Evolutionary conservation across 306 rosid genomes (phyloP), one percentile per base, ranked within the genome.

Genomic region (Prunus campanulata): DNA sequence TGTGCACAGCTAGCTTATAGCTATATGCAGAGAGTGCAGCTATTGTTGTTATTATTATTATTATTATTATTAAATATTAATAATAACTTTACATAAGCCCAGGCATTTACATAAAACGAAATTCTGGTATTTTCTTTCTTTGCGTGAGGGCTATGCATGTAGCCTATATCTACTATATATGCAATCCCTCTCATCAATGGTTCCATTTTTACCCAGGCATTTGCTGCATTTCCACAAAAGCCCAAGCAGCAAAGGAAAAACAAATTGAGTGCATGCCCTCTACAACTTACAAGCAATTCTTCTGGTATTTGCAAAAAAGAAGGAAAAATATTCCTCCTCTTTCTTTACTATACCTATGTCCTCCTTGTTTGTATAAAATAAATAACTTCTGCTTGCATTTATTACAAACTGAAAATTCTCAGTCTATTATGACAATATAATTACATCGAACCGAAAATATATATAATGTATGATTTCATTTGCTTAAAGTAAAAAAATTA

Each of bases 191-290:
- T 35, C 8, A 16, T 14, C 16, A 2, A 51, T 16, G 56, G 56
- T 5, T 63, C 46, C 68, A 27, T 29, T 71, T 35, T 55, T 54
- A n/a, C 9, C 5, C 48, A 8, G 51, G 32, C 75, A 54, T 30
- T 71, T 35, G 51, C 51, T 32, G 32, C 75, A 54, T 30, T 71
- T 35, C 65, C 35, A 54, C 35, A 32, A 71, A 55, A 71, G 66
- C 51, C 32, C 47, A 55, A n/a, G 65, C 75, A 71, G 44, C 7
- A 32, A 27, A 19, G 13, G 24, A 19, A 11, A 18, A 19, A 54
- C 0, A 32, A 54, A 32, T 71, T 32, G 44, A 30, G 48, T 50
- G 29, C 74, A 61, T 61, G 19, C n/a, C 39, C n/a, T 15, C n/a
- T 13, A 27, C 64, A 32, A 32, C 1, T 32, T 32, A 32, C 39